These are phyloP conservation scores for Phytophthora boehmeriae DNA, from an alignment of 352 stramenopile genomes.

Conservation along the genomic window DNA sequence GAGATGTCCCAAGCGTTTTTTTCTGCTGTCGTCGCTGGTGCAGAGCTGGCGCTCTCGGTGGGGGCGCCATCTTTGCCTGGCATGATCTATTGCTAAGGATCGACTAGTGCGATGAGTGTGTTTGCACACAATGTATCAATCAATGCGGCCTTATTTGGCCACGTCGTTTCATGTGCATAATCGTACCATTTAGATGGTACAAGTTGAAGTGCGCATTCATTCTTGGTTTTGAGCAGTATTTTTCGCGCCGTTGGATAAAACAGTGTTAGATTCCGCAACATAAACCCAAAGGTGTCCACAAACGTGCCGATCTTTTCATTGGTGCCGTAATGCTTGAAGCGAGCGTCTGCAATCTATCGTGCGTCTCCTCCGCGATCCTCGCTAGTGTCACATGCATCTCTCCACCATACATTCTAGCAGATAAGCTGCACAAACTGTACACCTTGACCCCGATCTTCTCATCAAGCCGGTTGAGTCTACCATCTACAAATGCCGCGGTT, in stretches of 20 bases:
- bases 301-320: not conserved
- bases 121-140: too few species aligned
- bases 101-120: too few species aligned
- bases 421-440: not conserved
- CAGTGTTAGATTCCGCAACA: too few species aligned
- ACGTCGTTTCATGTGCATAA: conserved; percentile 26
- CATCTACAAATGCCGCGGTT: too few species aligned
- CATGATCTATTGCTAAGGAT: conserved; percentile 6
- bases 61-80: conserved; percentile 15
- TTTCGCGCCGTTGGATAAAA: too few species aligned
- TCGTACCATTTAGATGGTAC: conserved; percentile 15
- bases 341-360: not conserved
- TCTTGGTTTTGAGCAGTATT: too few species aligned
- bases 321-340: not conserved
- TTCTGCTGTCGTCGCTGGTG: conserved; percentile 1
- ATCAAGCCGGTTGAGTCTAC: too few species aligned
- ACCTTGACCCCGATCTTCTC: not conserved
- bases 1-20: conserved; percentile 66
- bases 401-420: not conserved
- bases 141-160: conserved; percentile 29
- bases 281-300: too few species aligned
- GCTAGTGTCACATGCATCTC: not conserved
- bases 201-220: conserved; percentile 20
- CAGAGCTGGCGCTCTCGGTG: conserved; percentile 5
- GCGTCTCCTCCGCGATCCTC: not conserved